Conservation (phyloP, 495 filamentous ascomycete species). For the Cenococcum geophilum region DNA sequence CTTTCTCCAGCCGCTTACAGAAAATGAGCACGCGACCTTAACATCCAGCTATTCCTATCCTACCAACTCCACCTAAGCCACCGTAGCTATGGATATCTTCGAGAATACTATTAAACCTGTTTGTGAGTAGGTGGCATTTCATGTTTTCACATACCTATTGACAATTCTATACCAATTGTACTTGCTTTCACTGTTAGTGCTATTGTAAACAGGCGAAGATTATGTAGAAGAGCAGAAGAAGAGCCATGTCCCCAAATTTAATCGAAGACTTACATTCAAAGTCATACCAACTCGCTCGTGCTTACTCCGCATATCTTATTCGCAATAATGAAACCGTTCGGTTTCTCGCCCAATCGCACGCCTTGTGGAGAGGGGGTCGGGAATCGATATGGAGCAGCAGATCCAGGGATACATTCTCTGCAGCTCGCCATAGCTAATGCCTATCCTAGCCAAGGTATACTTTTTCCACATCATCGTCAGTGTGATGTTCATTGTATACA, state of each 20-base stretch:
- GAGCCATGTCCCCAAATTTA: background rate
- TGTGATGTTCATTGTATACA: conserved; percentile 14
- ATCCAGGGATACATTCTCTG: conserved; percentile 5
- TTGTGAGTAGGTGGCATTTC: no score
- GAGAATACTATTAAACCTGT: no score
- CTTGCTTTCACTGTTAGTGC: background rate
- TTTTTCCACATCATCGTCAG: conserved; percentile 15
- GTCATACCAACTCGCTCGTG: conserved; percentile 24
- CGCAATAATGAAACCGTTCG: background rate
- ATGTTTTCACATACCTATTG: no score
- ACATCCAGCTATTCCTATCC: no score
- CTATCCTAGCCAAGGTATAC: conserved; percentile 9
- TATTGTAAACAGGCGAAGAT: background rate
- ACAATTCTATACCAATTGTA: background rate
- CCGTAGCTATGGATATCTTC: no score
- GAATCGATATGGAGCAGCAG: conserved; percentile 1
- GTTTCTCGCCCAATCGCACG: conserved; percentile 8
- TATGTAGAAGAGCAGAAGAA: background rate
- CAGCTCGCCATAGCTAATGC: conserved; percentile 2
- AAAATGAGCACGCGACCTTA: no score
- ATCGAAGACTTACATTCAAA: background rate
- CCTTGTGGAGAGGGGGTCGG: background rate
- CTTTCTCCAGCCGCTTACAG: no score
- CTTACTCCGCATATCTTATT: conserved; percentile 14
- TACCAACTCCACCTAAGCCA: no score